These are phyloP conservation scores for Pichia exigua DNA, from an alignment of 805 yeast species.

Conservation along the genomic window DNA sequence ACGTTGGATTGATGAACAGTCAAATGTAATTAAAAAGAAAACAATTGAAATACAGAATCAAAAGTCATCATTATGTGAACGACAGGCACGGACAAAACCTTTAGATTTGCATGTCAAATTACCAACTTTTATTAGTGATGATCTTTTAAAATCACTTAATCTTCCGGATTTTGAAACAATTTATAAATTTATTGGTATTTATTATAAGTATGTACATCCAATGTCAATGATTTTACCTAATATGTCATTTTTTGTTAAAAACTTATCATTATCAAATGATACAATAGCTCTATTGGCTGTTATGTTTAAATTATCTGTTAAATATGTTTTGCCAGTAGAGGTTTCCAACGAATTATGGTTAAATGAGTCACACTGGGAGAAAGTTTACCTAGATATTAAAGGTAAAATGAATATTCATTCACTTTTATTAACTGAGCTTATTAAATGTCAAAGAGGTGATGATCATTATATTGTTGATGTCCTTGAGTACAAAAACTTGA, in stretches of 20 bases:
- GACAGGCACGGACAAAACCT: conserved; percentile 1
- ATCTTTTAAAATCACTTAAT: conserved; percentile 26
- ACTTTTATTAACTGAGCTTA: conserved; percentile 24
- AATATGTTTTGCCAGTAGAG: conserved; percentile 25
- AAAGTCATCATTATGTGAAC: neutral
- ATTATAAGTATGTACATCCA: conserved; percentile 35
- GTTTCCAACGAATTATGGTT: conserved; percentile 20
- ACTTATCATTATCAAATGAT: conserved; percentile 26
- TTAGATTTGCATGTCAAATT: neutral
- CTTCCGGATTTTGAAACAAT: conserved; percentile 32
- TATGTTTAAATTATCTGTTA: conserved; percentile 30
- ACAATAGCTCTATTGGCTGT: conserved; percentile 21
- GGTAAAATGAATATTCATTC: conserved; percentile 22
- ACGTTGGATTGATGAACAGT: conserved; percentile 21
- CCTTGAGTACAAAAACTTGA: conserved; percentile 6
- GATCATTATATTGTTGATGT: conserved; percentile 19
- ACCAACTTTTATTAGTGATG: conserved; percentile 20
- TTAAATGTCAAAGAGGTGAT: conserved; percentile 20
- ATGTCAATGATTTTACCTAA: conserved; percentile 32
- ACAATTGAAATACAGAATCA: neutral
- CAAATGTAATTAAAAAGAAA: neutral
- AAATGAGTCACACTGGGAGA: conserved; percentile 32
- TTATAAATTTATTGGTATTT: conserved; percentile 30
- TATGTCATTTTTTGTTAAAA: conserved; percentile 25
- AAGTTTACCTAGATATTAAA: conserved; percentile 28